Base-by-base conservation (phyloP, 2,329 filamentous ascomycete species). In the Fusarium clavum region DNA sequence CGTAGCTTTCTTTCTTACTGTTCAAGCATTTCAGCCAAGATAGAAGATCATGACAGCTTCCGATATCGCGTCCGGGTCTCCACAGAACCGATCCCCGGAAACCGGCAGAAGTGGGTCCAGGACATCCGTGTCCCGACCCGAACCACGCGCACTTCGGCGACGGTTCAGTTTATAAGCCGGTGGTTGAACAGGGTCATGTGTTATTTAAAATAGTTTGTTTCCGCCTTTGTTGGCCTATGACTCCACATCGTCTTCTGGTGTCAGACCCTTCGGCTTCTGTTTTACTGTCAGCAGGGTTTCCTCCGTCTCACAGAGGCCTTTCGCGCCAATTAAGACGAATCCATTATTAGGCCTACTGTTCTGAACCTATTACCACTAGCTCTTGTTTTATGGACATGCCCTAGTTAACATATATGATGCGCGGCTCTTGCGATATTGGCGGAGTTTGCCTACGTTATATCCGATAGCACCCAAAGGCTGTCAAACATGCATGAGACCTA, bases 361-460 rank as follows among this genome's bases (percentile, higher is more conserved):
- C 8, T 34, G 2, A 3, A 34, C 16, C 4, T 4, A 7, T 9
- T 13, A 3, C 6, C 8, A n/a, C 27, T 8, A 4, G 11, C 18
- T 27, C 3, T n/a, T n/a, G 1, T 5, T n/a, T 5, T 1, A 46
- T 8, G 0, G 24, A n/a, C 5, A 20, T 1, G n/a, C 8, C 14
- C 10, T 14, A 13, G 8, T 12, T 13, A 3, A 20, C 10, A 6
- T 14, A 10, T 22, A 43, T 7, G 6, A 3, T 8, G 4, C n/a
- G n/a, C 22, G 38, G 48, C 14, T 9, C 40, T 34, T 29, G 8
- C 22, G n/a, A 12, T 30, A 24, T 51, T 29, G 22, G 30, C 61
- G 61, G 60, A 59, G 30, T 64, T 64, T 64, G 32, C 3, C 22
- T 2, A 40, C 20, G 30, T 46, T 64, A 64, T 64, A 41, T 64